A percentile compares a stretch with the other conserved stretches of the same genome.
These are phyloP conservation scores for Fusarium sp. DNA, from an alignment of 2,329 filamentous ascomycete species.

Conservation along the genomic window DNA sequence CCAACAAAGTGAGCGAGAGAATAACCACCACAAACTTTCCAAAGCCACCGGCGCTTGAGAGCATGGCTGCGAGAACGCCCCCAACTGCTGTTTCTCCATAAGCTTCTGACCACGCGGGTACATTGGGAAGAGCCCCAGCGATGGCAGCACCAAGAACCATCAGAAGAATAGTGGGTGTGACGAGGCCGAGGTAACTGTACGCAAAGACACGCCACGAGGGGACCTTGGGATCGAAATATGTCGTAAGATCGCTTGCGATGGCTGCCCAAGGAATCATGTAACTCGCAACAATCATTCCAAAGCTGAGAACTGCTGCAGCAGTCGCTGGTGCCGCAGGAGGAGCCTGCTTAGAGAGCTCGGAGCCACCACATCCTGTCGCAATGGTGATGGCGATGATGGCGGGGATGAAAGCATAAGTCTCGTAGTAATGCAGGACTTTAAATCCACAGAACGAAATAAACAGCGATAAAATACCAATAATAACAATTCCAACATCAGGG, in stretches of 20 bases:
- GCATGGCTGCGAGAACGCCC: slow-evolving; percentile 68
- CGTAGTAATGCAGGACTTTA: slow-evolving; percentile 64
- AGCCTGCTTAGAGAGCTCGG: slow-evolving; percentile 59
- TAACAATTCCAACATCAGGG: slow-evolving; percentile 67
- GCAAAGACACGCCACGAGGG: slow-evolving; percentile 62
- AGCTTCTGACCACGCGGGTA: slow-evolving; percentile 62
- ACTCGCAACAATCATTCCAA: slow-evolving; percentile 68
- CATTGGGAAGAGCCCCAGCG: slow-evolving; percentile 64
- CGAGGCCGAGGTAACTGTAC: slow-evolving; percentile 66
- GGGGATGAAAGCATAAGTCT: slow-evolving; percentile 66
- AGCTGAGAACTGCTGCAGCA: slow-evolving; percentile 60
- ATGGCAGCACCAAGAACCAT: slow-evolving; percentile 74
- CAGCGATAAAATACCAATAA: slow-evolving; percentile 66
- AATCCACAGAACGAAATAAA: slow-evolving; percentile 71
- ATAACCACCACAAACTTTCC: slow-evolving; percentile 70
- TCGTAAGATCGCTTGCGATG: slow-evolving; percentile 68
- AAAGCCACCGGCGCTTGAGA: slow-evolving; percentile 65
- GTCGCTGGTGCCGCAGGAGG: slow-evolving; percentile 51
- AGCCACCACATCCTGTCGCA: slow-evolving; percentile 63
- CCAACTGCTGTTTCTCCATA: slow-evolving; percentile 65
- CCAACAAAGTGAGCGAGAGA: slow-evolving; percentile 65
- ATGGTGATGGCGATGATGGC: slow-evolving; percentile 65
- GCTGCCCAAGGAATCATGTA: slow-evolving; percentile 71
- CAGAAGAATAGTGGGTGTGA: slow-evolving; percentile 64
- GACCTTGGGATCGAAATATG: slow-evolving; percentile 67